Base-by-base conservation (phyloP, 1,284 basidiomycete species). In the Rhodotorula sp. region DNA sequence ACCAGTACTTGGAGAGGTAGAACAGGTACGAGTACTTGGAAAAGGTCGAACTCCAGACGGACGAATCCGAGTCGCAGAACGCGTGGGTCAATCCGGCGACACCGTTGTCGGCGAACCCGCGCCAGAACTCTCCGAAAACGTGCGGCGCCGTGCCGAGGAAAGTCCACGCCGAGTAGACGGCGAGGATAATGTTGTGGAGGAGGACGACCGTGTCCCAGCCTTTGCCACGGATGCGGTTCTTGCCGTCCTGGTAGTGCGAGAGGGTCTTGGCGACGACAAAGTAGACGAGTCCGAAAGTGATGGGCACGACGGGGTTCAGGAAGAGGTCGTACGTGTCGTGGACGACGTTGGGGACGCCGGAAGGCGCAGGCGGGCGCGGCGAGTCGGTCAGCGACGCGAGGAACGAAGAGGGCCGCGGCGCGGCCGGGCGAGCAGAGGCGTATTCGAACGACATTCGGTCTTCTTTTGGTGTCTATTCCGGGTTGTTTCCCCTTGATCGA, bases 1-100 rank as follows among this genome's bases (percentile, higher is more conserved):
- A 55, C 54, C 54, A 81, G 76, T 78, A 81, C 71, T 81, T 81
- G 69, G 72, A 76, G 31, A 80, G 62, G 73, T 81, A 81, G 73
- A 81, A 81, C 38, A 79, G 72, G 72, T 77, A 82, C 38, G 76
- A 74, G 54, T 72, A 79, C 5, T 72, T 67, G 52, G 77, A 77
- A 43, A 81, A 78, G 3, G 75, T 62, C 26, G 59, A 76, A 4
- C 68, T 66, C 64, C 79, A 79, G 21, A 78, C 63, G 18, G 79
- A 75, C 62, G 78, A 77, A 21, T 76, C 77, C 31, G 79, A 78
- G 34, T 80, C 80, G 75, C 80, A 81, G 74, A 78, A 79, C 19
- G 78, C 79, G 59, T 79, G 78, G 43, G 75, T 69, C 16, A 80
- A 60, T 0, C 80, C 80, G 28, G 64, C 57, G 19, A 67, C 19